These are phyloP conservation scores for Datisca glomerata DNA, from an alignment of 306 rosid genomes.

Conservation along the genomic window DNA sequence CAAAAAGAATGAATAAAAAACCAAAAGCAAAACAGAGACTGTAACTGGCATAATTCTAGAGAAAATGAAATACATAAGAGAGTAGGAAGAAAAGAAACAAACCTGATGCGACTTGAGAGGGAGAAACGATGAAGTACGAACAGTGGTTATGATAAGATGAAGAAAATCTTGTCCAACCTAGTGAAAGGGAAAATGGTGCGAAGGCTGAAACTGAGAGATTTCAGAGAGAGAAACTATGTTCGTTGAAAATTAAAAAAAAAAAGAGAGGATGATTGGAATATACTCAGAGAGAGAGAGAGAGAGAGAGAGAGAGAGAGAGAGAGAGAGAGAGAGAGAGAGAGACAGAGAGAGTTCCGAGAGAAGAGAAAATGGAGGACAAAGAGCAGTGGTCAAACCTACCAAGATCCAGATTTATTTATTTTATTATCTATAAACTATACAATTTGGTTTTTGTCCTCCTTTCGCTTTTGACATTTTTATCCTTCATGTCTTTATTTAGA, in stretches of 20 bases:
- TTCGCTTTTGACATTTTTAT: conserved; percentile 14
- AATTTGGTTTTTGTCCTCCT: background rate
- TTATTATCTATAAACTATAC: conserved; percentile 14
- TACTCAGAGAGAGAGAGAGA: conserved; percentile 6
- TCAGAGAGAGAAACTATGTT: conserved; percentile 9
- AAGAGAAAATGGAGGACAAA: conserved; percentile 31
- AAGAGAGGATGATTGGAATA: conserved; percentile 18
- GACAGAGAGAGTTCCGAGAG: conserved; percentile 23
- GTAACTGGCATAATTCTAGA: too few species aligned
- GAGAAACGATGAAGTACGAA: background rate
- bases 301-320: conserved; percentile 15
- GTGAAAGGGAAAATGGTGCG: conserved; percentile 36
- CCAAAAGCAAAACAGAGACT: background rate
- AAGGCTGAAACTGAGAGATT: conserved; percentile 22
- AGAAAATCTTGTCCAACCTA: background rate
- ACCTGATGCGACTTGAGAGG: background rate
- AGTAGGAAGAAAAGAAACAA: background rate
- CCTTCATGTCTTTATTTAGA: conserved; percentile 4
- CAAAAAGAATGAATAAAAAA: too few species aligned
- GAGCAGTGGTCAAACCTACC: conserved; percentile 79
- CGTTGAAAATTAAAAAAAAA: background rate
- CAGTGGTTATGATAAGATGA: background rate
- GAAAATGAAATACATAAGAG: background rate
- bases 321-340: conserved; percentile 18
- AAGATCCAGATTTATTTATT: conserved; percentile 32